These are phyloP conservation scores for Dipteronia sinensis DNA, from an alignment of 345 rosid genomes.

Conservation along the genomic window DNA sequence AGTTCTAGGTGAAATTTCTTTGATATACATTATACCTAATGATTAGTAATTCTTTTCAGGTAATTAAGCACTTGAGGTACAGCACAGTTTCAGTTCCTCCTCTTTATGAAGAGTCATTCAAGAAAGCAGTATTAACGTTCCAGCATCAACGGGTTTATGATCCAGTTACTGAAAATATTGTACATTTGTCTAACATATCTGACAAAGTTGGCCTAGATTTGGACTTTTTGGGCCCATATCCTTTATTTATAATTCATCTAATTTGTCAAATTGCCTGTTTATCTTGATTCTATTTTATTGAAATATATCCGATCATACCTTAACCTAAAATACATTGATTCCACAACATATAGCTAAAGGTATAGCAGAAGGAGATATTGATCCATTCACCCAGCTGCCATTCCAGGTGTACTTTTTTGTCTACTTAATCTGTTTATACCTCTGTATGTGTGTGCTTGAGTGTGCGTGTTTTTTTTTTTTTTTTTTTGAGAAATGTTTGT, in stretches of 20 bases:
- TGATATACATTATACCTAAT: not conserved
- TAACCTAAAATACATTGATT: conserved; percentile 58
- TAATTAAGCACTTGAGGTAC: conserved; percentile 86
- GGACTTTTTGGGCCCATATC: conserved; percentile 97
- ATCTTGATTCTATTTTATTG: conserved; percentile 3
- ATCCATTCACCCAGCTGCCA: conserved; percentile 82
- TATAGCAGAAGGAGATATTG: conserved; percentile 83
- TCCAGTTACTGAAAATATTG: conserved; percentile 51
- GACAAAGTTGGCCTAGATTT: conserved; percentile 51
- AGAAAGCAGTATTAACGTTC: conserved; percentile 84
- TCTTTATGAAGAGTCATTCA: conserved; percentile 80
- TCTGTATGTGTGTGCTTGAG: not conserved
- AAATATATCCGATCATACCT: conserved; percentile 32
- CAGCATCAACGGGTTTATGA: conserved; percentile 93
- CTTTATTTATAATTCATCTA: conserved; percentile 39
- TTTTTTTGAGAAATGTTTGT: too few relatives aligned
- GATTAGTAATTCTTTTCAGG: conserved; percentile 45
- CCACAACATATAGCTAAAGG: conserved; percentile 81
- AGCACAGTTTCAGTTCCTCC: conserved; percentile 79
- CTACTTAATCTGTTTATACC: not conserved
- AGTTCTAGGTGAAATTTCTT: conserved; percentile 19
- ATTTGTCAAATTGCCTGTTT: not conserved
- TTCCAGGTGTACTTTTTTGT: conserved; percentile 57
- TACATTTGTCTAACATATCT: conserved; percentile 55
- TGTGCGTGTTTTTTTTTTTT: not conserved